A percentile compares a stretch with the other conserved stretches of the same genome.
phyloP scores from a whole-genome alignment of 2,329 filamentous ascomycete genomes.

The Xylariaceae sp. region DNA sequence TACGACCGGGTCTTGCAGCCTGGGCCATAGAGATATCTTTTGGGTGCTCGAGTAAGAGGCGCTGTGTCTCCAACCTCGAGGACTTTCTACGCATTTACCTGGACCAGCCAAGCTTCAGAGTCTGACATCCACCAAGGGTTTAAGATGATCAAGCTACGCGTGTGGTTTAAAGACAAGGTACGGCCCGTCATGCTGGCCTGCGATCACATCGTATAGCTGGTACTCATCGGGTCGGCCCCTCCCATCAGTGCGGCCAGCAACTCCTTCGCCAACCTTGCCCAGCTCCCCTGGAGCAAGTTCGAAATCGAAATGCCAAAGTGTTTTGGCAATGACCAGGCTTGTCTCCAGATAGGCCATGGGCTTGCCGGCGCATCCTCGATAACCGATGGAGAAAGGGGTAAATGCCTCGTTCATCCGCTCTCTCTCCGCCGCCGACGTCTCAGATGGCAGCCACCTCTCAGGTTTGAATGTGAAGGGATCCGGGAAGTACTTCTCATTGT shows the following conservation, averaged over 20 bases:
- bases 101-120: too few relatives aligned
- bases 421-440: too few relatives aligned
- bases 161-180: too few relatives aligned
- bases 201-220: background rate
- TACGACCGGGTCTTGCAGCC: too few relatives aligned
- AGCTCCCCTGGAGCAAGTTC: constrained; percentile 10
- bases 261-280: constrained; percentile 12
- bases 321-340: constrained; percentile 14
- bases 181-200: too few relatives aligned
- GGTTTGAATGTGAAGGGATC: constrained; percentile 15
- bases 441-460: constrained; percentile 17
- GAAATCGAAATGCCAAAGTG: constrained; percentile 19
- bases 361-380: constrained; percentile 17
- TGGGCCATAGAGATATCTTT: too few relatives aligned
- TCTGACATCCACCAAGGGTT: too few relatives aligned
- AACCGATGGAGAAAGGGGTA: constrained; percentile 14
- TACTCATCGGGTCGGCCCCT: background rate
- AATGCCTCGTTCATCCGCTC: constrained; percentile 13
- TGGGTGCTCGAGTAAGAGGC: too few relatives aligned
- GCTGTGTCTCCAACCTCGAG: too few relatives aligned
- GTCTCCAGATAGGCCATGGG: constrained; percentile 19
- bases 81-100: too few relatives aligned
- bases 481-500: constrained; percentile 18
- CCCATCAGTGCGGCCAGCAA: background rate
- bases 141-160: too few relatives aligned